Evolutionary conservation across 345 rosid species (phyloP).

Genomic region (Pugionium dolabratum): DNA sequence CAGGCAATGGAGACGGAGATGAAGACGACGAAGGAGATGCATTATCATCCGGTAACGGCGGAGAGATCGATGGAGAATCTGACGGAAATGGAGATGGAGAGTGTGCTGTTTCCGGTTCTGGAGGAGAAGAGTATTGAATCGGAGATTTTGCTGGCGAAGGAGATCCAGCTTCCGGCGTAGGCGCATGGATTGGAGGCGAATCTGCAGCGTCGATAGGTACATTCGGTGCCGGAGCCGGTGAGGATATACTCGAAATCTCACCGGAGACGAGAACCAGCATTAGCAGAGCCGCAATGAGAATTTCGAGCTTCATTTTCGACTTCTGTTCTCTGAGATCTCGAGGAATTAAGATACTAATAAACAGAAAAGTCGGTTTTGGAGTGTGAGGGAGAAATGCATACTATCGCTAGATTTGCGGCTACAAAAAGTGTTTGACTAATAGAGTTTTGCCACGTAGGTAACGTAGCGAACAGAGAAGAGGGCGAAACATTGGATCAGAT

Average conservation of each 20-base stretch:
- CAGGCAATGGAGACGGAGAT: conserved; percentile 38
- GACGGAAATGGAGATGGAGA: conserved; percentile 37
- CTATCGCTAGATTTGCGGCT: conserved; percentile 35
- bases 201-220: conserved; percentile 19
- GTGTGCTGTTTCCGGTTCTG: conserved; percentile 30
- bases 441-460: conserved; percentile 22
- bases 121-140: conserved; percentile 26
- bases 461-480: neutral
- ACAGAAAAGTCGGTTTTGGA: conserved; percentile 7
- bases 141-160: conserved; percentile 28
- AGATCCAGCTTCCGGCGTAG: conserved; percentile 15
- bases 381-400: neutral
- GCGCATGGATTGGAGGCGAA: conserved; percentile 27
- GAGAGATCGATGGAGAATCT: conserved; percentile 27
- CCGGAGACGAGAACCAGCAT: conserved; percentile 30
- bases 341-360: conserved; percentile 6
- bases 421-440: conserved; percentile 37
- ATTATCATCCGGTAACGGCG: conserved; percentile 25
- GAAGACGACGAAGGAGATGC: conserved; percentile 1
- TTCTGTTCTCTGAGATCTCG: conserved; percentile 22
- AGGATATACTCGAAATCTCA: conserved; percentile 6
- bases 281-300: conserved; percentile 5
- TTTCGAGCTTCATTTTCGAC: conserved; percentile 31
- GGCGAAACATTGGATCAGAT: conserved; percentile 27
- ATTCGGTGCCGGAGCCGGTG: conserved; percentile 44